A percentile compares a stretch with the other conserved stretches of the same genome.
phyloP scores from a whole-genome alignment of 805 yeast species.

The Wickerhamiella galacta region DNA sequence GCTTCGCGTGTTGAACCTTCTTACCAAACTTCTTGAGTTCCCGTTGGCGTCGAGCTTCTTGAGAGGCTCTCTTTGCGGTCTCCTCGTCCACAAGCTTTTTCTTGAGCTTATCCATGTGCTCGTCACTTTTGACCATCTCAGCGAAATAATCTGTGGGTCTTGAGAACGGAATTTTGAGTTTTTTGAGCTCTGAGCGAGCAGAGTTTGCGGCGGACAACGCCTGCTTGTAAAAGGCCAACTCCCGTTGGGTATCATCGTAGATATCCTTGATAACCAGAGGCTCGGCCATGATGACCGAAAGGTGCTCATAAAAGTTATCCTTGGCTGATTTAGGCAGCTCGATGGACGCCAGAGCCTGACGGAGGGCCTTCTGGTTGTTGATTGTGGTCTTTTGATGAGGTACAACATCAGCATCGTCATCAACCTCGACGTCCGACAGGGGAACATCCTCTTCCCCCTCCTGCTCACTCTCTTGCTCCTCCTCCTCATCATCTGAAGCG shows the following conservation, averaged over 20 bases:
- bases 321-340: conserved; percentile 35
- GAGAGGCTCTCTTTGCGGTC: conserved; percentile 60
- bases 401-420: conserved; percentile 86
- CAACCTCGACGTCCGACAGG: conserved; percentile 78
- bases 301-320: conserved; percentile 70
- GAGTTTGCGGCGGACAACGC: conserved; percentile 68
- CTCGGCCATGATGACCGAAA: conserved; percentile 44
- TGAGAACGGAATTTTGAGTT: conserved; percentile 68
- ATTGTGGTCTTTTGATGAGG: conserved; percentile 82
- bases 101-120: conserved; percentile 91
- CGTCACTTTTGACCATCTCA: conserved; percentile 95
- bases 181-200: conserved; percentile 47
- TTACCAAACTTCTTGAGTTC: conserved; percentile 92
- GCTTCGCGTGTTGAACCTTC: conserved; percentile 85
- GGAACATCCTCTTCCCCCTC: conserved; percentile 73
- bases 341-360: conserved; percentile 18
- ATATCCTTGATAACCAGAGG: conserved; percentile 59
- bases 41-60: conserved; percentile 89
- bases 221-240: conserved; percentile 87
- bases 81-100: conserved; percentile 61
- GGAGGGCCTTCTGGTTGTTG: conserved; percentile 65
- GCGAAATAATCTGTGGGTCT: conserved; percentile 95
- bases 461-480: conserved; percentile 38
- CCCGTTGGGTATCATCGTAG: conserved; percentile 91
- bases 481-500: conserved; percentile 31